Evolutionary conservation across 805 yeast genomes (phyloP), one percentile per base, ranked within the genome.

Genomic region (Wickerhamomyces ciferrii): DNA sequence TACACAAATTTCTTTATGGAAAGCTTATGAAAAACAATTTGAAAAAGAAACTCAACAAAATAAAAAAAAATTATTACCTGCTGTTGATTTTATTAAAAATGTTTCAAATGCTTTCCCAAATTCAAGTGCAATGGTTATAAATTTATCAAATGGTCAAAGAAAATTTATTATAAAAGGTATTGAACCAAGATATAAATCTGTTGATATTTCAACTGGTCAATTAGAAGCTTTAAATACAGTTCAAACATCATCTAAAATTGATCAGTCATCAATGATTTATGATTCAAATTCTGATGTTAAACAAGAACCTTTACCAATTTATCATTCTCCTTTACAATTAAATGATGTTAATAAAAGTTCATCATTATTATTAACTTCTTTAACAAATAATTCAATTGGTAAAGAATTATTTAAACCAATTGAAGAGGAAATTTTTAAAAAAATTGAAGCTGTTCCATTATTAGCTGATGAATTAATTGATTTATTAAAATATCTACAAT

Each of bases 1-100:
- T 11, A 90, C 97, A 0, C 99, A 94, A 67, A 91, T 94, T 23
- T 86, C 95, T 18, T 75, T 94, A 39, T 94, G 99, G 99, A 88
- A 90, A 63, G 81, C 96, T 1, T 94, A 94, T 67, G 98, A 94
- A 63, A 71, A 81, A 14, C 94, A 86, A 62, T 94, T 94, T 58
- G 84, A 84, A 50, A 76, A 75, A 45, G 78, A 77, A 45, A 71
- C 70, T 3, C 66, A 69, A 39, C 72, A 68, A 27, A 76, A 83
- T 56, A 72, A 78, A 35, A 72, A 75, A 46, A 78, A 81, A 54
- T 69, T 92, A 43, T 72, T 92, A 29, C 96, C 97, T 1, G 99
- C 99, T 0, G 97, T 94, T 13, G 98, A 94, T 54, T 94, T 94
- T 64, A 94, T 94, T 63, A 89, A 92, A 58, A 92, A 94, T 60